Conservation (phyloP, 2,329 filamentous ascomycete genomes). For the Juglanconis oblonga region DNA sequence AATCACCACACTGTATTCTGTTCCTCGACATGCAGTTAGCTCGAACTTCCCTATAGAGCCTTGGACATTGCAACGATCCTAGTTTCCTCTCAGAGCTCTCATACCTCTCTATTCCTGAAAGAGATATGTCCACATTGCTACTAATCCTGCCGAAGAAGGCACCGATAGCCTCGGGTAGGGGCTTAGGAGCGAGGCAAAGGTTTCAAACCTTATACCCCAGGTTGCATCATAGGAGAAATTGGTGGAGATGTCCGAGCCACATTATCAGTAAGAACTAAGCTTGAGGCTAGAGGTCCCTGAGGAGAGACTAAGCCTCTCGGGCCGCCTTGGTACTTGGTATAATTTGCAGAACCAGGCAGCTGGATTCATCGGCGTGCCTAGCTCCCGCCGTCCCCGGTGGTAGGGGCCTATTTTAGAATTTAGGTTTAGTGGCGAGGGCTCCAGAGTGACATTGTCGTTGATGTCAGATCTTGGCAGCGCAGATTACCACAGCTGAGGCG, state of each 20-base stretch:
- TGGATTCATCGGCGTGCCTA: neutral
- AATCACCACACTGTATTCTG: too few relatives aligned
- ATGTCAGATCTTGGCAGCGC: neutral
- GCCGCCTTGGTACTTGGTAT: neutral
- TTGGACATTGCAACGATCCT: too few relatives aligned
- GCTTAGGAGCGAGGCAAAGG: neutral
- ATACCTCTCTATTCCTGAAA: neutral
- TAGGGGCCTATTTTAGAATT: neutral
- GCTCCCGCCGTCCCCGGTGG: neutral
- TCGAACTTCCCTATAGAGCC: neutral
- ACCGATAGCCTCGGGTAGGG: neutral
- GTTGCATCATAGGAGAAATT: slow-evolving; percentile 4
- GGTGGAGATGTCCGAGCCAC: slow-evolving; percentile 17
- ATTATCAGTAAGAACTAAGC: neutral
- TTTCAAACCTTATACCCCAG: neutral
- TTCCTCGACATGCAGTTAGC: neutral
- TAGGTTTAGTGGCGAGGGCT: neutral
- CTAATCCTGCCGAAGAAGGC: neutral
- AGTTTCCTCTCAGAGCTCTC: too few relatives aligned
- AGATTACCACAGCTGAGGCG: neutral
- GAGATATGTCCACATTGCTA: neutral
- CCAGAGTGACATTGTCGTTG: neutral
- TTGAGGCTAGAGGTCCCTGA: neutral
- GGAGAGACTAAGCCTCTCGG: neutral
- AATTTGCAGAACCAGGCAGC: neutral